These are phyloP conservation scores for Oryza rufipogon DNA, from an alignment of 176 grass and related monocot genomes.

Conservation along the genomic window DNA sequence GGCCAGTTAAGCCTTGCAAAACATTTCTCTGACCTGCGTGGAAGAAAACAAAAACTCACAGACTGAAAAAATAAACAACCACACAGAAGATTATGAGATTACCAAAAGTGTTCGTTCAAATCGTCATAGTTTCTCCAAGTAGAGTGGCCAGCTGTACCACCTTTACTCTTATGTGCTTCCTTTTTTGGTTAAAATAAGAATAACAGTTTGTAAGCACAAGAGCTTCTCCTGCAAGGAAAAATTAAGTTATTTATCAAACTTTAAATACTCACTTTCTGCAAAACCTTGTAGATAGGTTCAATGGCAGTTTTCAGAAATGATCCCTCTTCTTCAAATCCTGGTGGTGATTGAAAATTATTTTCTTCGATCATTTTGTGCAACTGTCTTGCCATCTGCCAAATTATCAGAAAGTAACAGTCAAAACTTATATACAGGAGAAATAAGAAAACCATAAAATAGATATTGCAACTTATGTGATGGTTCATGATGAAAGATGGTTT, in stretches of 20 bases:
- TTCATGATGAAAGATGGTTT: background rate
- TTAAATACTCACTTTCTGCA: constrained; percentile 56
- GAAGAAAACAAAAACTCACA: constrained; percentile 1
- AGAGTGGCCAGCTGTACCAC: constrained; percentile 70
- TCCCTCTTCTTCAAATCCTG: constrained; percentile 50
- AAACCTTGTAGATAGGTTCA: constrained; percentile 67
- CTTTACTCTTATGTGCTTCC: constrained; percentile 70
- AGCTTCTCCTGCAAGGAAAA: constrained; percentile 12
- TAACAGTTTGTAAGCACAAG: constrained; percentile 37
- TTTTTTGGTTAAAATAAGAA: constrained; percentile 42
- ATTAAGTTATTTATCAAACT: constrained; percentile 10
- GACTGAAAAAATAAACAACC: constrained; percentile 18
- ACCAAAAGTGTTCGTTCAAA: constrained; percentile 81
- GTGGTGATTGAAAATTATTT: constrained; percentile 40
- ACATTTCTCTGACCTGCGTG: constrained; percentile 66
- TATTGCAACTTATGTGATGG: constrained; percentile 3
- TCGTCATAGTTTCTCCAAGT: constrained; percentile 84
- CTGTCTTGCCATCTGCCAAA: constrained; percentile 64
- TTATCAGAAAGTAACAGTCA: constrained; percentile 28
- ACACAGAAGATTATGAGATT: constrained; percentile 23
- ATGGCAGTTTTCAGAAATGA: constrained; percentile 60
- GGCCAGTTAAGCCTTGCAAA: constrained; percentile 59
- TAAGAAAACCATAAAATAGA: constrained; percentile 12
- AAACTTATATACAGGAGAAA: background rate
- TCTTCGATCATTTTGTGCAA: constrained; percentile 45